These are phyloP conservation scores for Botrytis tulipae DNA, from an alignment of 2,329 filamentous ascomycete genomes.

Conservation along the genomic window DNA sequence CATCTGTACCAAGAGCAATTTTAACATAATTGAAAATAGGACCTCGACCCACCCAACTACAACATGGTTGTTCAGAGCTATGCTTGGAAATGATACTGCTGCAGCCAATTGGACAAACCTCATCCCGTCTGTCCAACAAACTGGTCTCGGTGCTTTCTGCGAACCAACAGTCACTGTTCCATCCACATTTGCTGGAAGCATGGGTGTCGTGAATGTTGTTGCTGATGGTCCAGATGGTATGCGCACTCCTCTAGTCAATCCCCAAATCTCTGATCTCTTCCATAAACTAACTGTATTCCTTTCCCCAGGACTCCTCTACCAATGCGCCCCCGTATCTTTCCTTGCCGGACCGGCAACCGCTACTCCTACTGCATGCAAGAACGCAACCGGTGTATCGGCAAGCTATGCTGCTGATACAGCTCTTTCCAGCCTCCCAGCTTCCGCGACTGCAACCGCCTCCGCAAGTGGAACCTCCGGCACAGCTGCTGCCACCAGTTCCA, in stretches of 20 bases:
- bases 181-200: constrained; percentile 51
- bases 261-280: too few relatives aligned
- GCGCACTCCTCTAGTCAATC: neutral
- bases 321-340: constrained; percentile 58
- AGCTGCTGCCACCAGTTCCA: constrained; percentile 16
- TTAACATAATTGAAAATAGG: constrained; percentile 30
- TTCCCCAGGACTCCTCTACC: constrained; percentile 18
- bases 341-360: constrained; percentile 43
- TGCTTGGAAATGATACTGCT: constrained; percentile 47
- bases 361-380: constrained; percentile 41
- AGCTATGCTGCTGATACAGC: constrained; percentile 22
- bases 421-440: constrained; percentile 25
- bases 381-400: constrained; percentile 40
- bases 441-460: constrained; percentile 16
- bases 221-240: constrained; percentile 54
- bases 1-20: neutral
- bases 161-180: constrained; percentile 50
- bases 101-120: constrained; percentile 53
- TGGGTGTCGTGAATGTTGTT: constrained; percentile 54
- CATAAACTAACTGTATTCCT: neutral
- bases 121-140: constrained; percentile 54
- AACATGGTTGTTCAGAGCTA: constrained; percentile 59
- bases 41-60: constrained; percentile 51
- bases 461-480: constrained; percentile 1
- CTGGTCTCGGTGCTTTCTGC: constrained; percentile 55